phyloP scores from a whole-genome alignment of 2,329 filamentous ascomycete species.

The Pyricularia pennisetigena region DNA sequence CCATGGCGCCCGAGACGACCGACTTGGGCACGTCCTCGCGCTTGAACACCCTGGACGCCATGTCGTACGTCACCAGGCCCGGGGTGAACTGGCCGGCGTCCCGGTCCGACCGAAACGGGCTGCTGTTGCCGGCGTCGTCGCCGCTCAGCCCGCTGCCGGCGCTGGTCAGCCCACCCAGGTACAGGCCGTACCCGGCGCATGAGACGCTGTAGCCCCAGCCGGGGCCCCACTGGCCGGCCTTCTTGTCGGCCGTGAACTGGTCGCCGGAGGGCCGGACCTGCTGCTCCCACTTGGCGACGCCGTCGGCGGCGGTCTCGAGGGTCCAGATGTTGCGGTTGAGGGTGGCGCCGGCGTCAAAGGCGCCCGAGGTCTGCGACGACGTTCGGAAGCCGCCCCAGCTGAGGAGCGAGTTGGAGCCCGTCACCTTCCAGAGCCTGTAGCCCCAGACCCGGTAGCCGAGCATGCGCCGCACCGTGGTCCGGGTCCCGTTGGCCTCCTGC shows the following conservation, averaged over 20 bases:
- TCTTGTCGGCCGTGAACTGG: not conserved
- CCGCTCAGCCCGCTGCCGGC: not conserved
- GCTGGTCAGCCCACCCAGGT: not conserved
- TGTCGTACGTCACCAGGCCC: conserved; percentile 1
- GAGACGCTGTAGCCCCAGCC: conserved; percentile 1
- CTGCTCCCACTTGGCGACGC: not conserved
- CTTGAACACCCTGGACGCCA: not conserved
- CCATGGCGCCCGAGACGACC: not conserved
- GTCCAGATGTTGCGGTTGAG: not conserved
- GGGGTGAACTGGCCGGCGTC: not conserved
- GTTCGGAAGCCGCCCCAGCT: conserved; percentile 3
- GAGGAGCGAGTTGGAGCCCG: conserved; percentile 11
- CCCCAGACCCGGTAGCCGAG: conserved; percentile 2
- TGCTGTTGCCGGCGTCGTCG: not conserved
- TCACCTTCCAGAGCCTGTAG: not conserved
- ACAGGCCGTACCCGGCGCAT: not conserved
- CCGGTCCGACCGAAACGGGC: not conserved
- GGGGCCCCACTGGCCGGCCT: not conserved
- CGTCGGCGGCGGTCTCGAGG: not conserved
- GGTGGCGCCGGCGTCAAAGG: not conserved
- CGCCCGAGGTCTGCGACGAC: not conserved
- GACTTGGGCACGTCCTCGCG: not conserved
- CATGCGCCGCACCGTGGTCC: not conserved
- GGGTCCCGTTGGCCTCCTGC: not conserved
- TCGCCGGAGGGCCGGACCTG: not conserved